Evolutionary conservation across 73 alveolate species (phyloP).

Genomic region (Symbiodinium natans): DNA sequence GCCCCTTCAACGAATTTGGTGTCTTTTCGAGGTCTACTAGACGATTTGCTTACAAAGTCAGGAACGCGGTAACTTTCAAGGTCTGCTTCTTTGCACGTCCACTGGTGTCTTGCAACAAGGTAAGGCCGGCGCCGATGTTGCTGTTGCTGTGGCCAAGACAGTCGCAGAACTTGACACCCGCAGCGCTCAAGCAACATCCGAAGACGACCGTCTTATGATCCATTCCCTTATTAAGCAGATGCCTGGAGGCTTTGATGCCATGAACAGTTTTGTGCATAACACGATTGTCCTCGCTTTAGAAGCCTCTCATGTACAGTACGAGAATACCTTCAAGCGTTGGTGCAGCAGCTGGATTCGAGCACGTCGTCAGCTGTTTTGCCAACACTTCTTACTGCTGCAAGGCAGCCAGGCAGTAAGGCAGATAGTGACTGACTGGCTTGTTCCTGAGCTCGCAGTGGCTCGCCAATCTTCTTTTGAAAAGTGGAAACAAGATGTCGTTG

Average conservation of each 20-base stretch:
- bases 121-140: neutral
- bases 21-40: constrained; percentile 47
- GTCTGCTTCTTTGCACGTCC: constrained; percentile 74
- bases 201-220: constrained; percentile 15
- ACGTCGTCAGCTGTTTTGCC: neutral
- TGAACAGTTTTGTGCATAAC: neutral
- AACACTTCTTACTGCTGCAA: neutral
- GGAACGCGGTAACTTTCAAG: constrained; percentile 51
- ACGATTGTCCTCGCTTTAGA: neutral
- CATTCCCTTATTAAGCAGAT: neutral
- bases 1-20: constrained; percentile 58
- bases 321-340: neutral
- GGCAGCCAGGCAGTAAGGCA: neutral
- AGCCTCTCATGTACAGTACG: constrained; percentile 18
- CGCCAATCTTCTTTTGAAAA: too few species aligned
- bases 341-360: neutral
- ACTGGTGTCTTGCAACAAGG: constrained; percentile 10
- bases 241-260: neutral
- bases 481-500: too few species aligned
- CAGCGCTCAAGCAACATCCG: neutral
- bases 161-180: constrained; percentile 12
- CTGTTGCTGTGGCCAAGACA: neutral
- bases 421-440: too few species aligned
- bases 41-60: constrained; percentile 34
- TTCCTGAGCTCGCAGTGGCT: too few species aligned